Evolutionary conservation across 495 filamentous ascomycete genomes (phyloP).

Genomic region (Aspergillus leporis): DNA sequence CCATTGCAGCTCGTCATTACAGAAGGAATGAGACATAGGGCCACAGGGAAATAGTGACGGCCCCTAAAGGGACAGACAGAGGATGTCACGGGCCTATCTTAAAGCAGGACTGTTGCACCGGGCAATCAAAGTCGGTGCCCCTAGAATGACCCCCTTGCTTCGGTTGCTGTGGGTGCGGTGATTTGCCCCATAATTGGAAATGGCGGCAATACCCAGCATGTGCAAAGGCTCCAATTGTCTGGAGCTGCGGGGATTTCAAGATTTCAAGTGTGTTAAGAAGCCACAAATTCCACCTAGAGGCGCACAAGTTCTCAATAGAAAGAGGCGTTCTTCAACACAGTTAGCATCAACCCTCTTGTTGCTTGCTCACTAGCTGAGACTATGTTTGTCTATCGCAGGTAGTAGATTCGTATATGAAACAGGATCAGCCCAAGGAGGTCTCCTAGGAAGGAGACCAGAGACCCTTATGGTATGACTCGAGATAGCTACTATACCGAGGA

Average conservation of each 20-base stretch:
- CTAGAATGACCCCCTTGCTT: conserved; percentile 29
- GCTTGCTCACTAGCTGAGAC: too few relatives aligned
- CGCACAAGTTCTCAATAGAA: conserved; percentile 6
- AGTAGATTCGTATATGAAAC: not conserved
- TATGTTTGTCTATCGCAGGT: not conserved
- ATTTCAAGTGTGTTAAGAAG: conserved; percentile 17
- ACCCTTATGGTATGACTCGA: not conserved
- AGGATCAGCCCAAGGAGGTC: conserved; percentile 2
- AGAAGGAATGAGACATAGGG: conserved; percentile 26
- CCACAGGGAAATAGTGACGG: conserved; percentile 15
- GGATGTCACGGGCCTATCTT: conserved; percentile 17
- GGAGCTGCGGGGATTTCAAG: conserved; percentile 20
- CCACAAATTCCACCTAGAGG: conserved; percentile 18
- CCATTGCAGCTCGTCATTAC: conserved; percentile 25
- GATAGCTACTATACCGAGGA: not conserved
- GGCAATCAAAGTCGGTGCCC: conserved; percentile 27
- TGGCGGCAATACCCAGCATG: conserved; percentile 20
- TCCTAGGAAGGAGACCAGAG: conserved; percentile 20
- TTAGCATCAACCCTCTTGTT: not conserved
- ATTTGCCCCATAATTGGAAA: conserved; percentile 20
- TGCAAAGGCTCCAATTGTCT: conserved; percentile 17
- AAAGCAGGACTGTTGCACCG: conserved; percentile 21
- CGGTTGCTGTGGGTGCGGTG: conserved; percentile 22
- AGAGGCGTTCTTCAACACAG: not conserved
- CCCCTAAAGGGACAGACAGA: conserved; percentile 14